Percentiles rank a stretch among this genome's conserved stretches.
Evolutionary conservation across 495 filamentous ascomycete genomes (phyloP).

Genomic region (Cercophora scortea): DNA sequence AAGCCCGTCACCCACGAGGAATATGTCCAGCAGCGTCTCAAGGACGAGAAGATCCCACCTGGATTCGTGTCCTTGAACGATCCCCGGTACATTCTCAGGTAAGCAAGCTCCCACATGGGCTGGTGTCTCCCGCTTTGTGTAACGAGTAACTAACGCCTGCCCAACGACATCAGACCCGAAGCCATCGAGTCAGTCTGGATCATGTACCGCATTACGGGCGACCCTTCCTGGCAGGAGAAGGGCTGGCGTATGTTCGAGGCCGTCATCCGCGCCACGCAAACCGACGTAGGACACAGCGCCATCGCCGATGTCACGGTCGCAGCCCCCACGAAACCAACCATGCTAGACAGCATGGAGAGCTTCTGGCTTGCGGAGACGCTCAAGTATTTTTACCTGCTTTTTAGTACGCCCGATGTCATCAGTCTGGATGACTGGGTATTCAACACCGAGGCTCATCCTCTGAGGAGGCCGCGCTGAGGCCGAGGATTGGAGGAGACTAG

Average conservation of each 20-base stretch:
- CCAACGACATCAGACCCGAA: constrained; percentile 54
- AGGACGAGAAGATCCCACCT: constrained; percentile 53
- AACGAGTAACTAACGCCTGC: background rate
- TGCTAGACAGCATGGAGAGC: constrained; percentile 50
- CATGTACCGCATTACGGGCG: constrained; percentile 88
- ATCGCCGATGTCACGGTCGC: constrained; percentile 56
- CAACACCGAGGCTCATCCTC: constrained; percentile 54
- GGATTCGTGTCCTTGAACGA: constrained; percentile 56
- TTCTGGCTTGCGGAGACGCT: constrained; percentile 74
- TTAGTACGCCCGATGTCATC: constrained; percentile 62
- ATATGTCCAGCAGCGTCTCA: constrained; percentile 51
- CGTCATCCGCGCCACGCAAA: constrained; percentile 56
- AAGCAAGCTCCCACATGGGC: constrained; percentile 11
- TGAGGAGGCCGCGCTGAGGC: constrained; percentile 35
- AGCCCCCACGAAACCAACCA: constrained; percentile 1
- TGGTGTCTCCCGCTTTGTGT: background rate
- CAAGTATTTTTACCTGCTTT: constrained; percentile 92
- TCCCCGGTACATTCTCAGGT: constrained; percentile 71
- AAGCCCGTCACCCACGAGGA: constrained; percentile 54
- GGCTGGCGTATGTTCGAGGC: constrained; percentile 89
- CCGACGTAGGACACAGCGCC: constrained; percentile 61
- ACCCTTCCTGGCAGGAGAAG: constrained; percentile 69
- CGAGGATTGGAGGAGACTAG: too few species aligned
- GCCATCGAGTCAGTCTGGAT: constrained; percentile 94
- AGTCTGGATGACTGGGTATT: constrained; percentile 81